phyloP scores from a whole-genome alignment of 306 rosid species.

The Hippophae rhamnoides region DNA sequence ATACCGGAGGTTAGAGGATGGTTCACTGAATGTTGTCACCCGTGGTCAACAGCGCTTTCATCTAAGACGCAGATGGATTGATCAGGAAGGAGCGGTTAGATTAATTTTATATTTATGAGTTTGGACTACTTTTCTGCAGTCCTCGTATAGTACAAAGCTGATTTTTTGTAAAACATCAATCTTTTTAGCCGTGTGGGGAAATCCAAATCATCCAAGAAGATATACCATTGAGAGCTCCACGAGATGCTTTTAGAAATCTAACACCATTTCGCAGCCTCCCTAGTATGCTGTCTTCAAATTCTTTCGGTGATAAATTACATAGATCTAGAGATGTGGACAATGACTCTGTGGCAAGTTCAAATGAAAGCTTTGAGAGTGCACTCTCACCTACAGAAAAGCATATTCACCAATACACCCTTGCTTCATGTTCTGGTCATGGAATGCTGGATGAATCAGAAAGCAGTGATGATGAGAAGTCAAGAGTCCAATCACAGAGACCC shows the following conservation, averaged over 20 bases:
- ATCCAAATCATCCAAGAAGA: slow-evolving; percentile 88
- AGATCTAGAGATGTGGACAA: slow-evolving; percentile 31
- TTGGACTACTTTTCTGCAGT: neutral
- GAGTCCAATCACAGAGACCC: slow-evolving; percentile 29
- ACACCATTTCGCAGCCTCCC: slow-evolving; percentile 26
- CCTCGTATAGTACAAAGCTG: slow-evolving; percentile 13
- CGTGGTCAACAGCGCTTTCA: slow-evolving; percentile 89
- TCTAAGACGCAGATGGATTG: slow-evolving; percentile 61
- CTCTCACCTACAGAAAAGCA: slow-evolving; percentile 53
- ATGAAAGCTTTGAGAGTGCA: slow-evolving; percentile 62
- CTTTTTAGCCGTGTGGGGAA: slow-evolving; percentile 73
- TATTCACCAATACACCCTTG: slow-evolving; percentile 41
- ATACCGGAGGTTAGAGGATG: slow-evolving; percentile 64
- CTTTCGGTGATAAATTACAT: slow-evolving; percentile 25
- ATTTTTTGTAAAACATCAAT: slow-evolving; percentile 19
- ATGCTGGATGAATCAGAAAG: slow-evolving; percentile 42
- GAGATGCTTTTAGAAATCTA: slow-evolving; percentile 54
- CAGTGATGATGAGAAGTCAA: slow-evolving; percentile 45
- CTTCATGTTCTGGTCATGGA: slow-evolving; percentile 34
- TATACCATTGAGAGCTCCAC: slow-evolving; percentile 61
- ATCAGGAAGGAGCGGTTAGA: slow-evolving; percentile 82
- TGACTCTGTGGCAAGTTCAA: slow-evolving; percentile 54
- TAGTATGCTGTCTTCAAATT: slow-evolving; percentile 14
- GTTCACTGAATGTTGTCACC: slow-evolving; percentile 74
- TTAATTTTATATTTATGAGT: slow-evolving; percentile 17